Evolutionary conservation across 176 grass and related monocot species (phyloP).

Genomic region (Oryza meridionalis): DNA sequence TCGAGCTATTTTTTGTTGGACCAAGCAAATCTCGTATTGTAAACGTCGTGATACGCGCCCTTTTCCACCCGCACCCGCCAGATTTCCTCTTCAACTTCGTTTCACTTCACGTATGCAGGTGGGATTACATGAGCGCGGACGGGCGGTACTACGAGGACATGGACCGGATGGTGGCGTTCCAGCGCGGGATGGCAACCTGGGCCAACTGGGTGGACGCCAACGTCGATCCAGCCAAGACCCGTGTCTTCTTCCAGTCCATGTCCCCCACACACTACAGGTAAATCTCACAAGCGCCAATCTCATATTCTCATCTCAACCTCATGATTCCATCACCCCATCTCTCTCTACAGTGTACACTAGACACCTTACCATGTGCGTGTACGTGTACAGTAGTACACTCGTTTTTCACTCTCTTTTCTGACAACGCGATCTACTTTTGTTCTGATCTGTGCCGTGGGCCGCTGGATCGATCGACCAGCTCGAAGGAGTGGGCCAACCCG

Average conservation of each 20-base stretch:
- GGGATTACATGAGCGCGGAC: slow-evolving; percentile 85
- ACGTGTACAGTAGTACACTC: background rate
- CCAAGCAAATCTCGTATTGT: too few species aligned
- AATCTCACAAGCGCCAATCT: background rate
- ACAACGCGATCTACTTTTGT: background rate
- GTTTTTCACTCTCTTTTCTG: too few species aligned
- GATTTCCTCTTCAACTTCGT: background rate
- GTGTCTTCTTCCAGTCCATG: slow-evolving; percentile 93
- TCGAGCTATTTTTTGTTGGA: too few species aligned
- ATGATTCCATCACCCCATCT: slow-evolving; percentile 2
- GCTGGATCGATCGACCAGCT: background rate
- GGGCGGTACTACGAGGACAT: slow-evolving; percentile 78
- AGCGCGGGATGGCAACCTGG: slow-evolving; percentile 81
- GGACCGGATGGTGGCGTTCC: slow-evolving; percentile 80
- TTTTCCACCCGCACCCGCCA: too few species aligned
- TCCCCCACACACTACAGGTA: slow-evolving; percentile 98
- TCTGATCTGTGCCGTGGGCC: background rate
- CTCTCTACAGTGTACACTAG: background rate
- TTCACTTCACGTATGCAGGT: slow-evolving; percentile 34
- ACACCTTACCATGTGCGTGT: background rate
- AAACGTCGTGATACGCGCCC: too few species aligned
- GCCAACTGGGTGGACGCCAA: slow-evolving; percentile 78
- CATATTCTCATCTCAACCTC: background rate
- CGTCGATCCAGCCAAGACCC: slow-evolving; percentile 65
- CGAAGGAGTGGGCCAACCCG: slow-evolving; percentile 63